Evolutionary conservation across 768 basidiomycete genomes (phyloP), one percentile per base, ranked within the genome.

Genomic region (Collybia sp.): DNA sequence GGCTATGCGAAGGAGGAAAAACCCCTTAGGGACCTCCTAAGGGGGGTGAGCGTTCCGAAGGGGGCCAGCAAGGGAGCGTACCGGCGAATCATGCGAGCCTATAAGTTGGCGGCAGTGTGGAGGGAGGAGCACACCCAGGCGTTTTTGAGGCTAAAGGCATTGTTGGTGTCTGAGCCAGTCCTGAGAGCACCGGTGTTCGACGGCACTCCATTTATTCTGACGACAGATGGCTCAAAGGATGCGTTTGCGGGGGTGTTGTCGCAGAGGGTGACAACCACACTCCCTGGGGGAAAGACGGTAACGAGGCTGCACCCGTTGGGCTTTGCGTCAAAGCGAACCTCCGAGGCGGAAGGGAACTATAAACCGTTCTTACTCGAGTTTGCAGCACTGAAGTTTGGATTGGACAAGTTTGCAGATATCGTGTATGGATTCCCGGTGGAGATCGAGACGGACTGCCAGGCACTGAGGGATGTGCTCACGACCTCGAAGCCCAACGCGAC

Each of bases 321-420:
- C 0, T 70, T 64, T 44, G 56, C 58, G 2, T 68, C 66, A 9
- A 67, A 69, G 39, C 49, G 64, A 6, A 66, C 67, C 12, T 69
- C 66, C 1, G 20, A 36, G 0, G 44, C 58, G 0, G 66, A 67
- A 42, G 58, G 56, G 25, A 51, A 53, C 5, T 69, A 66, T 44
- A 50, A 52, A 30, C 66, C 62, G 1, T 65, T 59, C 42, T 37
- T 66, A 3, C 53, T 64, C 11, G 64, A 69, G 42, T 66, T 68
- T 46, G 66, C 64, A 8, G 25, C 25, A 8, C 25, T 25, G 4
- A 25, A 25, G 8, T 25, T 25, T 8, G 8, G 4, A 4, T 8
- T 25, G 8, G 25, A 25, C 25, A 25, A 25, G 25, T 25, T 25
- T 25, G 25, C 25, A 4, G 25, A 25, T 8, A 25, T 25, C 25